Percentiles rank a stretch among this genome's conserved stretches.
phyloP scores from a whole-genome alignment of 108 stramenopile species.

The Chaetoceros tenuissimus region DNA sequence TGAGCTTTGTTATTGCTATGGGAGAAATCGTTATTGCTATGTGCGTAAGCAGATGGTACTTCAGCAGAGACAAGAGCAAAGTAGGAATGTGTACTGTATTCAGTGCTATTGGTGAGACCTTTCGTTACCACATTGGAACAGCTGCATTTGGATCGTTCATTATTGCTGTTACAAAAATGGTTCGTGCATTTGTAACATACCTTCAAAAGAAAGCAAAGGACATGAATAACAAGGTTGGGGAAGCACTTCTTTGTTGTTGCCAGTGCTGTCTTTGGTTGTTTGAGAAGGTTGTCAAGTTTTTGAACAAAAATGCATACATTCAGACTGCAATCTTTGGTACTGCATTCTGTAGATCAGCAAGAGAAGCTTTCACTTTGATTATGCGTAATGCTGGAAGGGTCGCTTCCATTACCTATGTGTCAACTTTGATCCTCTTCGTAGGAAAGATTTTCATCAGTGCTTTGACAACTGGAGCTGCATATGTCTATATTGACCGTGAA shows the following conservation, averaged over 20 bases:
- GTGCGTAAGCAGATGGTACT: slow-evolving; percentile 47
- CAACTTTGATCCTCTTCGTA: slow-evolving; percentile 66
- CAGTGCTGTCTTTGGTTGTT: slow-evolving; percentile 86
- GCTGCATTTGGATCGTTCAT: slow-evolving; percentile 92
- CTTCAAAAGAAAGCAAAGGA: slow-evolving; percentile 80
- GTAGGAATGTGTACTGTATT: slow-evolving; percentile 65
- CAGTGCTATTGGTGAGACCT: slow-evolving; percentile 31
- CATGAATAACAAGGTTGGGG: slow-evolving; percentile 54
- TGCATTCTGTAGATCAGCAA: slow-evolving; percentile 68
- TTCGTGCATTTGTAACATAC: slow-evolving; percentile 79
- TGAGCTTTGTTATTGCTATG: slow-evolving; percentile 85
- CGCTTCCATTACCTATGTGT: slow-evolving; percentile 50
- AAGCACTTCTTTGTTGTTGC: slow-evolving; percentile 72
- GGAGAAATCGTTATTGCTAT: slow-evolving; percentile 87
- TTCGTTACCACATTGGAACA: slow-evolving; percentile 85
- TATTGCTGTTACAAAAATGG: slow-evolving; percentile 83
- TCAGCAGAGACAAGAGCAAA: slow-evolving; percentile 44
- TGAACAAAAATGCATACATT: slow-evolving; percentile 91
- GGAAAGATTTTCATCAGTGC: slow-evolving; percentile 78
- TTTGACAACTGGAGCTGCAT: slow-evolving; percentile 45
- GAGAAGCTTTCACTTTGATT: slow-evolving; percentile 77
- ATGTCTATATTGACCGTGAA: slow-evolving; percentile 28
- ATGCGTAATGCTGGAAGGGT: slow-evolving; percentile 64
- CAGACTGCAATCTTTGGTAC: slow-evolving; percentile 87
- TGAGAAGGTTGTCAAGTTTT: slow-evolving; percentile 75